phyloP scores from a whole-genome alignment of 1,284 basidiomycete genomes.

The Ganoderma lucidum region DNA sequence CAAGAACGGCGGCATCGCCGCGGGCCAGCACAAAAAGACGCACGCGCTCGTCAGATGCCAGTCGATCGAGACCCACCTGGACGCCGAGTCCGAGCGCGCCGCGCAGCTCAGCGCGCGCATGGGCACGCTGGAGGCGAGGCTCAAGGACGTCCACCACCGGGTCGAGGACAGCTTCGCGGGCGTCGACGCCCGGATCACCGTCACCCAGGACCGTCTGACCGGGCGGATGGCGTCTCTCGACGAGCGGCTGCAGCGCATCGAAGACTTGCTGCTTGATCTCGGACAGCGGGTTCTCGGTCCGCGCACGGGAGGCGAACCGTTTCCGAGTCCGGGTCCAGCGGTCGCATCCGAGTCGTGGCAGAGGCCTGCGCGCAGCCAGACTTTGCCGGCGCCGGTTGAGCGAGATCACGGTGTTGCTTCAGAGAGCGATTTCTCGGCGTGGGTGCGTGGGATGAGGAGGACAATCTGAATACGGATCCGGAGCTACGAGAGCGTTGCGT shows the following conservation, averaged over 20 bases:
- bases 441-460: conserved; percentile 8
- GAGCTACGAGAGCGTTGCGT: not conserved
- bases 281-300: not conserved
- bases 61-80: not conserved
- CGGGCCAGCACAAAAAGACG: not conserved
- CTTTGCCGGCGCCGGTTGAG: not conserved
- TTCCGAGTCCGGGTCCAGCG: not conserved
- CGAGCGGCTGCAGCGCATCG: conserved; percentile 3
- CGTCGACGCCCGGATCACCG: not conserved
- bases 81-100: conserved; percentile 2
- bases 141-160: conserved; percentile 2
- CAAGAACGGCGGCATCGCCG: conserved; percentile 10
- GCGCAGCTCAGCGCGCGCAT: conserved; percentile 3
- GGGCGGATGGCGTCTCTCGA: conserved; percentile 1
- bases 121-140: not conserved
- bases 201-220: conserved; percentile 1
- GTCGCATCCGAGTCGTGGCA: not conserved
- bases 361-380: not conserved
- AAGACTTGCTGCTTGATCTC: not conserved
- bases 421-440: conserved; percentile 5
- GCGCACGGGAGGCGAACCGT: not conserved
- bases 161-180: conserved; percentile 5
- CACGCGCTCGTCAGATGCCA: conserved; percentile 21
- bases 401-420: not conserved
- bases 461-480: not conserved